phyloP scores from a whole-genome alignment of 257 asterid genomes.

The Coffea canephora region DNA sequence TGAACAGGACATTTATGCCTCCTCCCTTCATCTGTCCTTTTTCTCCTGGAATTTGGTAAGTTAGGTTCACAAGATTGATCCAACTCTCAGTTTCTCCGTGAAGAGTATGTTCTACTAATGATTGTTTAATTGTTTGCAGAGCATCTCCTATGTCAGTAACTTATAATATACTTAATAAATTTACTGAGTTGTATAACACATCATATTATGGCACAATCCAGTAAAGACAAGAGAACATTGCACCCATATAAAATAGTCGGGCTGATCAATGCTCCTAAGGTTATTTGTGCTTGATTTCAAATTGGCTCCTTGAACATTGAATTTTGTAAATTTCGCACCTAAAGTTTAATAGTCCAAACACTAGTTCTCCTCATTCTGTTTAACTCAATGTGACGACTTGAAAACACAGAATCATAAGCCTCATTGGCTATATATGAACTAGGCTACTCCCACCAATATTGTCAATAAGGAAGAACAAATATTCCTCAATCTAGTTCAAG shows the following conservation, averaged over 20 bases:
- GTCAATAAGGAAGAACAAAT: too few relatives aligned
- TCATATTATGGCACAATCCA: background rate
- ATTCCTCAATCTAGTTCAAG: too few relatives aligned
- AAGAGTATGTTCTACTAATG: too few relatives aligned
- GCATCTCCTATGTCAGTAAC: background rate
- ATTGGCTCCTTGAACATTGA: background rate
- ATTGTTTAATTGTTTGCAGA: background rate
- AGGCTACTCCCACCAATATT: background rate
- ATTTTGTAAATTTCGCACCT: background rate
- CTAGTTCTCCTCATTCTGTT: background rate
- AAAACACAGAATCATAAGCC: background rate
- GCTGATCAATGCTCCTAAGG: background rate
- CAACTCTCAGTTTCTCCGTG: background rate
- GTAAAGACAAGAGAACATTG: background rate
- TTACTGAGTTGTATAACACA: background rate
- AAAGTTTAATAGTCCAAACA: background rate
- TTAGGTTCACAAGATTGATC: background rate
- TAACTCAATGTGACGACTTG: background rate
- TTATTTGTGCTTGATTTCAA: background rate
- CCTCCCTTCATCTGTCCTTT: background rate
- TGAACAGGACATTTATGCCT: too few relatives aligned
- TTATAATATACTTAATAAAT: too few relatives aligned
- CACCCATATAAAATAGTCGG: background rate
- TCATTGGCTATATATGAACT: too few relatives aligned
- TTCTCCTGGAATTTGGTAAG: background rate